Conservation (phyloP, 73 alveolate species). For the Tetrahymena thermophila region DNA sequence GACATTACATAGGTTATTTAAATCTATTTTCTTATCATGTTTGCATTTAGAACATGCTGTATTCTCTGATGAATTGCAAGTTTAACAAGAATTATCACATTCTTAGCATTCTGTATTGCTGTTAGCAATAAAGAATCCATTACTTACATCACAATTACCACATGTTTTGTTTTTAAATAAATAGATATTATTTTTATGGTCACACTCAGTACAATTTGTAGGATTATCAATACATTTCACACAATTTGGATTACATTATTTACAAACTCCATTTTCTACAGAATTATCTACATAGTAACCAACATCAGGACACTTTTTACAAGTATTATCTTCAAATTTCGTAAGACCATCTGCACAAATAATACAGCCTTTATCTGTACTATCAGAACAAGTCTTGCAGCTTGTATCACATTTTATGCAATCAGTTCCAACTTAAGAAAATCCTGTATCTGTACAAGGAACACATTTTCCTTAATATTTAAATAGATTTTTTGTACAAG, state of each 20-base stretch:
- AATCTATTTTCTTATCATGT: neutral
- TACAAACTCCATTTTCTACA: neutral
- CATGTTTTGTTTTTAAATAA: neutral
- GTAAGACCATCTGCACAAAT: neutral
- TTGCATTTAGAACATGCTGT: neutral
- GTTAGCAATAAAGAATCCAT: neutral
- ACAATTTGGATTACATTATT: neutral
- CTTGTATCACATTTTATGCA: neutral
- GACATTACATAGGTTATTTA: neutral
- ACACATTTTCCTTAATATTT: neutral
- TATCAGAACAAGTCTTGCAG: neutral
- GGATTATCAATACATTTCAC: neutral
- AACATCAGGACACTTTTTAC: neutral
- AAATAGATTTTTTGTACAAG: neutral
- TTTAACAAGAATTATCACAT: neutral
- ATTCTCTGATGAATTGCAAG: neutral
- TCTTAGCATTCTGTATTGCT: neutral
- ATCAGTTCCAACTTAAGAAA: neutral
- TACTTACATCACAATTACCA: neutral
- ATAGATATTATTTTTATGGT: neutral
- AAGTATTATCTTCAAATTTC: neutral
- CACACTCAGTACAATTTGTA: neutral
- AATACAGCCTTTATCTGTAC: neutral
- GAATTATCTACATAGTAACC: neutral
- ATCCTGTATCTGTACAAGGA: neutral